Evolutionary conservation across 2,329 filamentous ascomycete genomes (phyloP).

Genomic region (Amesomyces nigricolor): DNA sequence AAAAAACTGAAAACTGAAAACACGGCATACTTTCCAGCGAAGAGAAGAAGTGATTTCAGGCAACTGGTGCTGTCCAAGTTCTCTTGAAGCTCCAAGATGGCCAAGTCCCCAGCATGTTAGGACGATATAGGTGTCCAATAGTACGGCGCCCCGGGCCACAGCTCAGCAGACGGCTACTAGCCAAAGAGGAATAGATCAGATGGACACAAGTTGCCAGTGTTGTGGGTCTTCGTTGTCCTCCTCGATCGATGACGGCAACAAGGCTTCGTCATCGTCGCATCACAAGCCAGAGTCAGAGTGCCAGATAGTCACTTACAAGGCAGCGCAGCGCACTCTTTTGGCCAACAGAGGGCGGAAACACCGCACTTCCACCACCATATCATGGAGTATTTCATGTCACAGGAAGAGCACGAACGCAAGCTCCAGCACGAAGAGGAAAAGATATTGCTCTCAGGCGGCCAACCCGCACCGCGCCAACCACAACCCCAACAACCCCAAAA

Average conservation of each 20-base stretch:
- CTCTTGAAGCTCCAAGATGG: too few species aligned
- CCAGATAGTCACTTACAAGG: not conserved
- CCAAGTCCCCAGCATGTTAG: too few species aligned
- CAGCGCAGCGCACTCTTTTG: not conserved
- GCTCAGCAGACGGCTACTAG: too few species aligned
- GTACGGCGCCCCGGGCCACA: too few species aligned
- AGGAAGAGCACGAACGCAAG: slow-evolving; percentile 6
- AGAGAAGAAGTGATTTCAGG: too few species aligned
- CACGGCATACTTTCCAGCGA: too few species aligned
- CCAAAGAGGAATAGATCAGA: too few species aligned
- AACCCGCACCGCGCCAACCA: not conserved
- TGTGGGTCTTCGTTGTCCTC: not conserved
- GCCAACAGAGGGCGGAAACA: not conserved
- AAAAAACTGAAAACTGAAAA: too few species aligned
- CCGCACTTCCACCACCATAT: not conserved
- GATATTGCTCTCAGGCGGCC: not conserved
- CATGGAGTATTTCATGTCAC: slow-evolving; percentile 15
- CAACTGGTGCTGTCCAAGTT: too few species aligned
- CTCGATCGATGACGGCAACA: not conserved
- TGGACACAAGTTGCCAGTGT: not conserved
- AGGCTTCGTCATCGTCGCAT: not conserved
- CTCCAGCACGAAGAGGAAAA: not conserved
- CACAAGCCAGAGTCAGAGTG: not conserved
- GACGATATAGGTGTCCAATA: too few species aligned
- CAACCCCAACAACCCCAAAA: not conserved